Conservation (phyloP, 306 rosid genomes). For the Bauhinia variegata region DNA sequence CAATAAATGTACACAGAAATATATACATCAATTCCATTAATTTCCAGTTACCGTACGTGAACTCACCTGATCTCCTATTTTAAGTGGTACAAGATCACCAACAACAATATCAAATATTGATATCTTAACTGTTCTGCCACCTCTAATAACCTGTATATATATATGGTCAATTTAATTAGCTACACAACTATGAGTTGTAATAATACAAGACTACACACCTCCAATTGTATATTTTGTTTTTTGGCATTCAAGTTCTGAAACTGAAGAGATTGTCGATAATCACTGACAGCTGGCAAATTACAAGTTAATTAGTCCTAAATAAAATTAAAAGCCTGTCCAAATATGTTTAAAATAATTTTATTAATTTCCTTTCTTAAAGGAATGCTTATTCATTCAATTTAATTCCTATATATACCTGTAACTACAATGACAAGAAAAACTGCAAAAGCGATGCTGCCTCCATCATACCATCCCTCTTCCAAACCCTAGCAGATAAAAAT, state of each 20-base stretch:
- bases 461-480: constrained; percentile 91
- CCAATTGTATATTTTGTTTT: constrained; percentile 87
- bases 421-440: constrained; percentile 86
- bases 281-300: constrained; percentile 76
- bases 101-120: constrained; percentile 95
- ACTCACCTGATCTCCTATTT: constrained; percentile 92
- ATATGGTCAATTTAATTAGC: constrained; percentile 36
- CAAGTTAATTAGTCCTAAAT: constrained; percentile 30
- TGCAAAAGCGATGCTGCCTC: constrained; percentile 92
- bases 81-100: constrained; percentile 94
- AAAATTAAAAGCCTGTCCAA: too few species aligned
- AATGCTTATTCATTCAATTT: neutral
- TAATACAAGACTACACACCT: constrained; percentile 59
- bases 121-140: constrained; percentile 71
- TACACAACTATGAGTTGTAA: constrained; percentile 16
- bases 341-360: constrained; percentile 1
- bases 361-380: constrained; percentile 1
- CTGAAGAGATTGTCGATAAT: constrained; percentile 92
- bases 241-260: constrained; percentile 86
- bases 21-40: neutral
- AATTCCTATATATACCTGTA: too few species aligned
- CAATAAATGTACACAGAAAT: constrained; percentile 12
- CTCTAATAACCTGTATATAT: constrained; percentile 71
- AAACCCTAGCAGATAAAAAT: constrained; percentile 61
- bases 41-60: constrained; percentile 24